These are phyloP conservation scores for Lactarius tabidus DNA, from an alignment of 768 basidiomycete species.

Conservation along the genomic window DNA sequence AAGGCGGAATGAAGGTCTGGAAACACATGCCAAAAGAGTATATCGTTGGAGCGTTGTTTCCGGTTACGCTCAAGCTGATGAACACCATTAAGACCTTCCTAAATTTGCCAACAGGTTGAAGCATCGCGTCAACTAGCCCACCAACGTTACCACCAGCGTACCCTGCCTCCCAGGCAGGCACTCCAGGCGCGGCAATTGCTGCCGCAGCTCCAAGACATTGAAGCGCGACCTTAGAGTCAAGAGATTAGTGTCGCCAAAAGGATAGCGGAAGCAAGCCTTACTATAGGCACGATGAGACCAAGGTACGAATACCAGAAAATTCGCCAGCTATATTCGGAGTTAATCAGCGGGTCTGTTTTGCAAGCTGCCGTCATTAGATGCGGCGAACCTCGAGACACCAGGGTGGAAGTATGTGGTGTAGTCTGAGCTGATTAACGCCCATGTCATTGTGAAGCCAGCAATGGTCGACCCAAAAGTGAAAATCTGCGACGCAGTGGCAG, in stretches of 20 bases:
- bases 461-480: constrained; percentile 66
- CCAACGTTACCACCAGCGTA: constrained; percentile 55
- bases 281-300: constrained; percentile 58
- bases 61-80: constrained; percentile 70
- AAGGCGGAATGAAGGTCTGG: constrained; percentile 61
- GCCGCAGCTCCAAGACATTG: constrained; percentile 67
- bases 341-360: background rate
- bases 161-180: constrained; percentile 53
- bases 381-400: constrained; percentile 49
- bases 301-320: constrained; percentile 64
- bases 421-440: constrained; percentile 58
- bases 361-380: background rate
- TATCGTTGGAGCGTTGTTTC: constrained; percentile 77
- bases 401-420: constrained; percentile 69
- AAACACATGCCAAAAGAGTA: constrained; percentile 77
- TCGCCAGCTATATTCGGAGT: constrained; percentile 39
- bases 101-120: constrained; percentile 58
- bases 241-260: constrained; percentile 14
- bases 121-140: constrained; percentile 58
- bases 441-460: constrained; percentile 71
- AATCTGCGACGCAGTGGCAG: constrained; percentile 52
- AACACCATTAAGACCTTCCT: constrained; percentile 70
- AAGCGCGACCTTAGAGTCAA: constrained; percentile 34
- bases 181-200: constrained; percentile 49
- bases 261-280: constrained; percentile 28